Conservation (phyloP, 176 grass and related monocot genomes). For the Thinopyrum elongatum region DNA sequence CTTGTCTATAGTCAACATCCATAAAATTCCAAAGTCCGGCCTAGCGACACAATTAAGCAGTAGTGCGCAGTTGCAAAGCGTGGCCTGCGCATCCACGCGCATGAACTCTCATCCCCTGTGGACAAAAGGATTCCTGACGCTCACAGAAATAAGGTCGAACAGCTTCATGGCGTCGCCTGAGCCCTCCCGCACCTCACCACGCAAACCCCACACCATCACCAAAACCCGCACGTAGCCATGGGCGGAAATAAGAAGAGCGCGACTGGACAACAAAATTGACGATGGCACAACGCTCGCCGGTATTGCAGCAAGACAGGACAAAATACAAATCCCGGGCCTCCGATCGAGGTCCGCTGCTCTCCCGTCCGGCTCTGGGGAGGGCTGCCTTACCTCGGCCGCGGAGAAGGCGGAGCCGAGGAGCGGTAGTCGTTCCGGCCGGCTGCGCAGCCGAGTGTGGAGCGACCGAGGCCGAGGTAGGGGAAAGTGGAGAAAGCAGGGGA, state of each 20-base stretch:
- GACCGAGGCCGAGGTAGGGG: background rate
- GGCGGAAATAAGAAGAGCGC: too few species aligned
- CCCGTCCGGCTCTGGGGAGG: background rate
- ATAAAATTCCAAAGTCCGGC: background rate
- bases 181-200: background rate
- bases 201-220: background rate
- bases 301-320: background rate
- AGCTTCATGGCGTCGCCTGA: background rate
- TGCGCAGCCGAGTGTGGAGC: background rate
- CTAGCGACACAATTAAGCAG: background rate
- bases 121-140: background rate
- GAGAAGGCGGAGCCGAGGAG: background rate
- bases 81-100: background rate
- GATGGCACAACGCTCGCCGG: background rate
- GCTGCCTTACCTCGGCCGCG: background rate
- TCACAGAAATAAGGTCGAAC: background rate
- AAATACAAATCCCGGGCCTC: background rate
- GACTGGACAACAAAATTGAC: background rate
- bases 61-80: background rate
- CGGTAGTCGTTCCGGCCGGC: background rate
- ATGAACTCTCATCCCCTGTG: background rate
- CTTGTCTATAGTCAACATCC: background rate
- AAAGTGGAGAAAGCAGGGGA: background rate
- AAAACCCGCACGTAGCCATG: background rate
- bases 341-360: background rate